A percentile compares a stretch with the other conserved stretches of the same genome.
Conservation (phyloP, 2,329 filamentous ascomycete species). For the Scortechinia acanthostroma region DNA sequence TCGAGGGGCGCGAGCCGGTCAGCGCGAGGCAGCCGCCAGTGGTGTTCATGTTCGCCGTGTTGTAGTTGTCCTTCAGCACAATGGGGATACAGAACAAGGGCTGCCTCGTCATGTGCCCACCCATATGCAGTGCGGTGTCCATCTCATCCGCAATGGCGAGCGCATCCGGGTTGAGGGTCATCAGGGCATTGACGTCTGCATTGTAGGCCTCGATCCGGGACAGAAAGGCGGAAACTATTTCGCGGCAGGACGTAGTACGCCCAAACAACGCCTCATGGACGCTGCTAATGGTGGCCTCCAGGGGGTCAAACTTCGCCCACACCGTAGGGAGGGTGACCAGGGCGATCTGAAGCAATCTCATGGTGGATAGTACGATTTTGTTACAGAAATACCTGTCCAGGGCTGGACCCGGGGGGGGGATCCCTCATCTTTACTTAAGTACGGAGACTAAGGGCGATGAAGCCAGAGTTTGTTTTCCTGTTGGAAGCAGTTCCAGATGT, state of each 20-base stretch:
- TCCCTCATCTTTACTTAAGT: too few species aligned
- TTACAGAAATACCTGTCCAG: too few species aligned
- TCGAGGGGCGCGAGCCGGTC: slow-evolving; percentile 29
- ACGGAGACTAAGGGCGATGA: too few species aligned
- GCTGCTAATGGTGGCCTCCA: slow-evolving; percentile 48
- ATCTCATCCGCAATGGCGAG: slow-evolving; percentile 35
- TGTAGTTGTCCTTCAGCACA: slow-evolving; percentile 59
- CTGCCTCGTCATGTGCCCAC: slow-evolving; percentile 36
- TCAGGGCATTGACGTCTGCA: slow-evolving; percentile 45
- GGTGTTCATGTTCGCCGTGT: slow-evolving; percentile 44
- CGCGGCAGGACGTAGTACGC: slow-evolving; percentile 41
- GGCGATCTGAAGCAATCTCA: too few species aligned
- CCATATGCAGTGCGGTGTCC: slow-evolving; percentile 32
- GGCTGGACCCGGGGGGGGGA: too few species aligned
- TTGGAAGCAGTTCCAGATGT: too few species aligned
- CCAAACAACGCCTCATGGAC: slow-evolving; percentile 47
- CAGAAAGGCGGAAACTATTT: slow-evolving; percentile 44
- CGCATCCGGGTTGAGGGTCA: slow-evolving; percentile 36
- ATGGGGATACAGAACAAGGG: slow-evolving; percentile 53
- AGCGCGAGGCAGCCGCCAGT: slow-evolving; percentile 45
- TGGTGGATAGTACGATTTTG: too few species aligned
- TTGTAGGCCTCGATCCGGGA: slow-evolving; percentile 49
- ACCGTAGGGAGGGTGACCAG: too few species aligned
- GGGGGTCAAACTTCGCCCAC: slow-evolving; percentile 39
- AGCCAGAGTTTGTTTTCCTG: too few species aligned